phyloP scores from a whole-genome alignment of 345 rosid genomes.

The Gossypium mustelinum region DNA sequence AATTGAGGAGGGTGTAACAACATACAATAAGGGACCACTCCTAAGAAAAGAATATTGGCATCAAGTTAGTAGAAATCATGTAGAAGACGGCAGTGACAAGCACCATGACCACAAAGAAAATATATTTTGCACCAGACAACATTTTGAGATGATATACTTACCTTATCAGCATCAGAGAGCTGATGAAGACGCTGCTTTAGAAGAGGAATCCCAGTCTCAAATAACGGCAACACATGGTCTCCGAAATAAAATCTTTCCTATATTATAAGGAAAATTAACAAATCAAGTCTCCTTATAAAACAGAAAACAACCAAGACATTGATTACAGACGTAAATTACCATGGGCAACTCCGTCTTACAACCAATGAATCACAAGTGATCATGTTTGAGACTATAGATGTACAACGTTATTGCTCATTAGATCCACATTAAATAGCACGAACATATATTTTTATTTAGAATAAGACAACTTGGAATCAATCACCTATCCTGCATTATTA shows the following conservation, averaged over 20 bases:
- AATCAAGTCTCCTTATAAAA: not conserved
- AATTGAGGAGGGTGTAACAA: not conserved
- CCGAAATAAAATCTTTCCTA: slow-evolving; percentile 98
- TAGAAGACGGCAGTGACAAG: not conserved
- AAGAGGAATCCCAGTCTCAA: slow-evolving; percentile 94
- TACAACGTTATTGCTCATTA: not conserved
- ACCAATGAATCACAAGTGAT: not conserved
- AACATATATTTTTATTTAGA: not conserved
- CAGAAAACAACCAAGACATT: not conserved
- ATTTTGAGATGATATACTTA: slow-evolving; percentile 26
- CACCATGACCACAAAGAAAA: slow-evolving; percentile 9
- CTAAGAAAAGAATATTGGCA: not conserved
- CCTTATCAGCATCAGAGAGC: slow-evolving; percentile 73
- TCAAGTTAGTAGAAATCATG: not conserved
- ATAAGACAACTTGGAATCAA: slow-evolving; percentile 2
- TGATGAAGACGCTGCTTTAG: slow-evolving; percentile 76
- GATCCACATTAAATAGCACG: not conserved
- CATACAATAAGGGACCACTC: not conserved
- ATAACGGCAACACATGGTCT: slow-evolving; percentile 91
- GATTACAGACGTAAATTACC: not conserved
- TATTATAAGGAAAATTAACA: slow-evolving; percentile 17
- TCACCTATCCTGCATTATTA: not conserved
- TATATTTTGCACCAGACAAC: not conserved
- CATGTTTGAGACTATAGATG: not conserved
- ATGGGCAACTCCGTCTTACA: not conserved